Conservation (phyloP, 805 yeast genomes). For the Debaryomyces castellii region DNA sequence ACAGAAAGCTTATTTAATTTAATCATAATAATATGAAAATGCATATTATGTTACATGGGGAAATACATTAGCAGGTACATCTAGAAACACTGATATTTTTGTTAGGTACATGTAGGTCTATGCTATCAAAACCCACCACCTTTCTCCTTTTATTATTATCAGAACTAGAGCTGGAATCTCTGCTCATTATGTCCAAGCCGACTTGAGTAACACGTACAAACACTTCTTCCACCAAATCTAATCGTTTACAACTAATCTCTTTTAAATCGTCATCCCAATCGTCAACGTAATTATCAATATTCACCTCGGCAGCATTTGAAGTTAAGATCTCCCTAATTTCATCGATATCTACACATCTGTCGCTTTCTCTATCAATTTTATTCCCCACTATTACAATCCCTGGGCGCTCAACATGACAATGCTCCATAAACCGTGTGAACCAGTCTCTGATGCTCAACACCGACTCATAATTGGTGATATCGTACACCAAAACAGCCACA, state of each 20-base stretch:
- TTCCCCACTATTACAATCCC: constrained; percentile 55
- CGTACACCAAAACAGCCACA: constrained; percentile 53
- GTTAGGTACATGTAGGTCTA: constrained; percentile 20
- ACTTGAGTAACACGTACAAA: constrained; percentile 38
- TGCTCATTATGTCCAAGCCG: constrained; percentile 22
- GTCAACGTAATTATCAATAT: constrained; percentile 23
- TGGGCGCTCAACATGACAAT: constrained; percentile 48
- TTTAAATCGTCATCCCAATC: constrained; percentile 35
- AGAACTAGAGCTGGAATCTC: constrained; percentile 1
- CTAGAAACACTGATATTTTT: background rate
- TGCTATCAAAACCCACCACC: constrained; percentile 30
- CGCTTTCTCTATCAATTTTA: constrained; percentile 40
- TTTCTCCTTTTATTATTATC: constrained; percentile 3
- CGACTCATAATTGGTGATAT: constrained; percentile 51
- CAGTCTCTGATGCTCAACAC: constrained; percentile 47
- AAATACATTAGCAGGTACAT: background rate
- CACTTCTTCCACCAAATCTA: constrained; percentile 29
- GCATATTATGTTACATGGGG: background rate
- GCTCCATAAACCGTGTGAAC: constrained; percentile 48
- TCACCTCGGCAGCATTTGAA: constrained; percentile 12
- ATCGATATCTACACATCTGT: constrained; percentile 34
- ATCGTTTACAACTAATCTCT: constrained; percentile 33
- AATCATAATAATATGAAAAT: background rate
- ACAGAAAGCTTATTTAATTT: background rate
- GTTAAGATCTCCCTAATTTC: constrained; percentile 37